A percentile compares a stretch with the other conserved stretches of the same genome.
phyloP scores from a whole-genome alignment of 768 basidiomycete genomes.

The Agaricus blazei region DNA sequence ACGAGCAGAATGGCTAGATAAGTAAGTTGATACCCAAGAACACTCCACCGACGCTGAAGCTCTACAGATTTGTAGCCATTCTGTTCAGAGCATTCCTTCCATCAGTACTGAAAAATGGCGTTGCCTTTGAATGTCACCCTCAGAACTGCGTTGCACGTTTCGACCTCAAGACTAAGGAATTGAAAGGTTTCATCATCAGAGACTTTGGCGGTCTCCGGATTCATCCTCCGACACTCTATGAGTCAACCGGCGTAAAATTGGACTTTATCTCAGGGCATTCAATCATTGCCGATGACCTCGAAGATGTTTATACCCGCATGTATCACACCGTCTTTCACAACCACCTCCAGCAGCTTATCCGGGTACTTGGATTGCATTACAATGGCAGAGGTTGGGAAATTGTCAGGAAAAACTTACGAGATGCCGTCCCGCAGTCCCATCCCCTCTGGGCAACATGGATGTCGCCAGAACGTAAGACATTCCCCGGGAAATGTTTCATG shows the following conservation, averaged over 20 bases:
- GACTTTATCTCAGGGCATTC: constrained; percentile 44
- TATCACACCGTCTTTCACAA: constrained; percentile 58
- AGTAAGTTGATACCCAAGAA: constrained; percentile 23
- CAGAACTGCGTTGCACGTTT: constrained; percentile 58
- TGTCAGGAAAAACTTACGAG: constrained; percentile 38
- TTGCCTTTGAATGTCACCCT: constrained; percentile 56
- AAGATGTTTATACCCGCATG: constrained; percentile 53
- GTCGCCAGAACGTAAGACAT: constrained; percentile 37
- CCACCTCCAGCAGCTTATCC: constrained; percentile 54
- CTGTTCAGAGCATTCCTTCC: constrained; percentile 55
- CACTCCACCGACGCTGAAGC: constrained; percentile 5
- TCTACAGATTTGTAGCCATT: constrained; percentile 38
- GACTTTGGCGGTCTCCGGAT: constrained; percentile 56
- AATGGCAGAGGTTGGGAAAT: constrained; percentile 49
- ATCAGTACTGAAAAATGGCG: constrained; percentile 46
- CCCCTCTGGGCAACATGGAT: constrained; percentile 47
- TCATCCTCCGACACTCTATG: constrained; percentile 43
- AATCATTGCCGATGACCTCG: constrained; percentile 43
- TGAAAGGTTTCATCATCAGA: constrained; percentile 51
- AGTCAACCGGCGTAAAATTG: constrained; percentile 44
- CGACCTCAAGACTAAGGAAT: constrained; percentile 39
- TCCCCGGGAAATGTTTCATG: constrained; percentile 53
- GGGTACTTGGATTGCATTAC: constrained; percentile 53
- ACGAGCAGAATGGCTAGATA: constrained; percentile 43
- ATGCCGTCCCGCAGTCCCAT: constrained; percentile 41